Base-by-base conservation (phyloP, 768 basidiomycete species). In the Kwoniella pini region DNA sequence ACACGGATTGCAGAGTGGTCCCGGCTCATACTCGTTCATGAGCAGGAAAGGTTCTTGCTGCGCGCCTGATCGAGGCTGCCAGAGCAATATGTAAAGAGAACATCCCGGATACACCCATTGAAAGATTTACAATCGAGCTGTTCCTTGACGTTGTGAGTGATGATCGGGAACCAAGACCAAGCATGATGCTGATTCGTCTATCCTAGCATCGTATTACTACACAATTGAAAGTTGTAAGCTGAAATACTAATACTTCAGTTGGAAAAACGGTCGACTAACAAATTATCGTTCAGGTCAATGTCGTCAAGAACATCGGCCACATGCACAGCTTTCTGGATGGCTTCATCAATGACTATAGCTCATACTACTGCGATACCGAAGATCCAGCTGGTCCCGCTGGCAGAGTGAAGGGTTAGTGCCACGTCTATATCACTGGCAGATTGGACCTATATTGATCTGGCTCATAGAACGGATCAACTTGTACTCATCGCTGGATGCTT, bases 101-200 rank as follows among this genome's bases (percentile, higher is more conserved):
- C 15, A 50, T 50, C 38, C 28, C 53, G 4, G 54, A 33, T 4
- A 31, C 28, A 0, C 19, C 28, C 0, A 21, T 57, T 3, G 22
- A 33, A 13, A 26, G 43, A n/a, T 31, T 65, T 45, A 17, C 54
- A 1, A 48, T 54, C 10, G 56, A 67, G 21, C 28, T 72, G 9
- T 69, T 67, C 42, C 17, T 69, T 2, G 61, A 72, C 44, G 54
- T 65, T 13, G 70, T 72, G 44, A 62, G 70, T 65, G 2, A 46
- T 17, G 7, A 39, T n/a, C n/a, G n/a, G n/a, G n/a, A n/a, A n/a
- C n/a, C n/a, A n/a, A n/a, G n/a, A n/a, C n/a, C n/a, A n/a, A n/a
- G n/a, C n/a, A n/a, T n/a, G n/a, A n/a, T n/a, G n/a, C n/a, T n/a
- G n/a, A n/a, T n/a, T n/a, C n/a, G n/a, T n/a, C n/a, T n/a, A n/a